Conservation (phyloP, 2,329 filamentous ascomycete species). For the Aspergillus brunneoviolaceus region DNA sequence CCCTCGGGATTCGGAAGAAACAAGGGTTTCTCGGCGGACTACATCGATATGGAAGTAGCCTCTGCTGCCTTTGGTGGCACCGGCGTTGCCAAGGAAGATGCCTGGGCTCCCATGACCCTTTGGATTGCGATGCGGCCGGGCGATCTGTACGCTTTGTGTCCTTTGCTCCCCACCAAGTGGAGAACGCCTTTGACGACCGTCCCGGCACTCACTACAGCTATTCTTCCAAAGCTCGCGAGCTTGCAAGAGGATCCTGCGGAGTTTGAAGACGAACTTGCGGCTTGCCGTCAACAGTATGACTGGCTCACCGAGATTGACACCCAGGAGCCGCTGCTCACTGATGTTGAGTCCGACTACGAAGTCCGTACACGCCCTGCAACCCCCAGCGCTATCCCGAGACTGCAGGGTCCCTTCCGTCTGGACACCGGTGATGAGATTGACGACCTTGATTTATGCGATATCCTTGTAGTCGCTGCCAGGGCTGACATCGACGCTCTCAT, state of each 20-base stretch:
- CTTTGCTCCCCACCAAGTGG: constrained; percentile 84
- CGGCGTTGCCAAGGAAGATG: constrained; percentile 58
- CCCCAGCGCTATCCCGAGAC: constrained; percentile 56
- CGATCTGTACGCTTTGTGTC: constrained; percentile 90
- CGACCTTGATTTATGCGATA: constrained; percentile 60
- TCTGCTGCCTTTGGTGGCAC: constrained; percentile 83
- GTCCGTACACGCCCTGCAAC: constrained; percentile 57
- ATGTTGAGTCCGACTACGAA: constrained; percentile 47
- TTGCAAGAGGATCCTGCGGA: constrained; percentile 44
- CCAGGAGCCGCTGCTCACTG: constrained; percentile 49
- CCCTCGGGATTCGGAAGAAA: constrained; percentile 72
- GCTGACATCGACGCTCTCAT: constrained; percentile 54
- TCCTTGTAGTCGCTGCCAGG: constrained; percentile 56
- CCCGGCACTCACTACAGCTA: constrained; percentile 77
- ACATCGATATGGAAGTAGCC: constrained; percentile 90
- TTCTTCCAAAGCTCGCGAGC: constrained; percentile 67
- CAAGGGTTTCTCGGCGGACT: constrained; percentile 83
- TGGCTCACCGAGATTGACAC: constrained; percentile 59
- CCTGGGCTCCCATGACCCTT: constrained; percentile 92
- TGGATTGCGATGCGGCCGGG: constrained; percentile 96
- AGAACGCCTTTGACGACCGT: constrained; percentile 72
- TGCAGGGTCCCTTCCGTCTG: constrained; percentile 62
- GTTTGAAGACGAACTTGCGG: constrained; percentile 47
- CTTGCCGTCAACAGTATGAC: constrained; percentile 55
- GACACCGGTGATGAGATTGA: constrained; percentile 51